Evolutionary conservation across 371 early-diverging fungal species (phyloP), one percentile per base, ranked within the genome.

Genomic region (Vairimorpha ceranae): DNA sequence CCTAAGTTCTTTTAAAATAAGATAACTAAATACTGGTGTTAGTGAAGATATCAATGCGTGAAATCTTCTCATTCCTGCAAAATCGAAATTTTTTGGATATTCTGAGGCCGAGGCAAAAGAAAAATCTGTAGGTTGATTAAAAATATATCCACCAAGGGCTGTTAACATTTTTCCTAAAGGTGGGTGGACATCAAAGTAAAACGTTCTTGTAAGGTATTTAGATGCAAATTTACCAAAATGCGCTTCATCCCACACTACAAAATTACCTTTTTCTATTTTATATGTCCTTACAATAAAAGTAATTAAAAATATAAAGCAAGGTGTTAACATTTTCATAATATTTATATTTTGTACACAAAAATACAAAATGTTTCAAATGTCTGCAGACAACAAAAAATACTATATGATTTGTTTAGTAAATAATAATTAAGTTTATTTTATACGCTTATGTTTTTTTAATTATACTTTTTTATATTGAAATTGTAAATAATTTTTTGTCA

Each of bases 101-200:
- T 74, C 78, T 12, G 84, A 85, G 6, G 91, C 93, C 15, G 93
- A 92, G 43, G 90, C 88, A 76, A 97, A 99, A 2, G 83, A 86
- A 79, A 93, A 99, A 0, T 87, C 83, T 2, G 92, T 92, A 80
- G 93, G 85, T 77, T 92, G 95, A 1, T 92, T 90, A 30, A 89
- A 90, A 10, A 99, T 59, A 41, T 87, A 83, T 58, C 92, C 97
- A 14, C 93, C 88, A 10, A 97, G 83, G 0, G 92, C 97, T 15
- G 93, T 89, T 29, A 99, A 85, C 86, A 97, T 92, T 84, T 99
- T 99, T 58, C 97, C 98, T 46, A 97, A 87, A 0, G 98, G 98
- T 48, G 99, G 98, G 85, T 99, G 99, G 0, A 97, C 98, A 84
- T 99, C 98, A 82, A 94, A 94, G 82, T 95, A 96, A 80, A 97